phyloP scores from a whole-genome alignment of 257 asterid genomes.

The Scutellaria galericulata region DNA sequence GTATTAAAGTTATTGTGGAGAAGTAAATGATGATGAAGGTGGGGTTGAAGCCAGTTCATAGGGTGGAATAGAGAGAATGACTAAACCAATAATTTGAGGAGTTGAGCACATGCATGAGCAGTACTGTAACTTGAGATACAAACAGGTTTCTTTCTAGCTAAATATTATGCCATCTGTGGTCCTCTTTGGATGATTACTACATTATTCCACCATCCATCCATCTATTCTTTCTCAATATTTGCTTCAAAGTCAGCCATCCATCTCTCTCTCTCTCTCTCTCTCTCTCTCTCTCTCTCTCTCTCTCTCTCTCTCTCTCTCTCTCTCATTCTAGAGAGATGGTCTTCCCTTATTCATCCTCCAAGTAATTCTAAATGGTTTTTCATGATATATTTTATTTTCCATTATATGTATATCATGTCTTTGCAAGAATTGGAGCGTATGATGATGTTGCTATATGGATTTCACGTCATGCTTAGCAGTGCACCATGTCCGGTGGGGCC shows the following conservation, averaged over 20 bases:
- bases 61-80: constrained; percentile 42
- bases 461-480: no score
- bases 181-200: constrained; percentile 38
- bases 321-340: no score
- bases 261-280: neutral
- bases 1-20: constrained; percentile 7
- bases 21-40: constrained; percentile 29
- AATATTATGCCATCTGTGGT: constrained; percentile 41
- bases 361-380: no score
- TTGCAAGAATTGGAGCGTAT: no score
- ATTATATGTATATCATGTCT: no score
- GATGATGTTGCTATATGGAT: no score
- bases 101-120: constrained; percentile 52
- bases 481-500: no score
- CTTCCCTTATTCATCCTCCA: no score
- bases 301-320: no score
- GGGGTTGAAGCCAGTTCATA: constrained; percentile 75
- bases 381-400: no score
- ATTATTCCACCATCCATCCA: constrained; percentile 3
- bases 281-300: neutral
- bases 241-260: constrained; percentile 55
- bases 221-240: constrained; percentile 25
- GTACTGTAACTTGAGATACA: constrained; percentile 30
- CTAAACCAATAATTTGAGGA: constrained; percentile 52
- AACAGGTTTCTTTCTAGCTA: constrained; percentile 16